Evolutionary conservation across 1,284 basidiomycete genomes (phyloP).

Genomic region (Leccinum insigne): DNA sequence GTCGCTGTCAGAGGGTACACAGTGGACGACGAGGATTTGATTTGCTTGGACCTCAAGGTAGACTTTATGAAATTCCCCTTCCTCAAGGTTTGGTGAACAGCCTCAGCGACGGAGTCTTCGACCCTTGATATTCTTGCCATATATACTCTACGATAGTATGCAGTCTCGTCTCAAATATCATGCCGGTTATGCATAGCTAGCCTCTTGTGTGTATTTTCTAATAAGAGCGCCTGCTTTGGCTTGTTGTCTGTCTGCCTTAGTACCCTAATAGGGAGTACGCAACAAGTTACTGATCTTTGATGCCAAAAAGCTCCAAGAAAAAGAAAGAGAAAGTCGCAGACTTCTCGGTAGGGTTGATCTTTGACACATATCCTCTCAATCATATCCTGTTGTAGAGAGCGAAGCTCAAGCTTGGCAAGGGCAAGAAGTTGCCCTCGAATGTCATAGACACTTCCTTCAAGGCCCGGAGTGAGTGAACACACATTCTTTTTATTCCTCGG

Average conservation of each 20-base stretch:
- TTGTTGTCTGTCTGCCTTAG: not conserved
- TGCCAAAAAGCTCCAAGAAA: constrained; percentile 89
- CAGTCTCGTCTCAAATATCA: not conserved
- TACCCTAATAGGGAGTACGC: constrained; percentile 6
- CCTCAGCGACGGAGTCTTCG: constrained; percentile 1
- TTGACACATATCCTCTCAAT: not conserved
- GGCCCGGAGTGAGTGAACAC: constrained; percentile 67
- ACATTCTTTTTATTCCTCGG: not conserved
- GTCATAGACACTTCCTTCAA: constrained; percentile 96
- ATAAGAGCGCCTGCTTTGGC: not conserved
- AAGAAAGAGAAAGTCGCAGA: constrained; percentile 88
- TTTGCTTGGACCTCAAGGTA: constrained; percentile 81
- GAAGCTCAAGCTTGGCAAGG: constrained; percentile 95
- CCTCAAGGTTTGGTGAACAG: constrained; percentile 27
- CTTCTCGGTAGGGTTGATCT: constrained; percentile 60
- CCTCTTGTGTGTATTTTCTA: too few species aligned
- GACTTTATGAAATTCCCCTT: constrained; percentile 64
- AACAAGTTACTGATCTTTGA: constrained; percentile 26
- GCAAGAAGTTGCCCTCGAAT: constrained; percentile 83
- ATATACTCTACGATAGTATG: constrained; percentile 7
- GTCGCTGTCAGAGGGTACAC: constrained; percentile 78
- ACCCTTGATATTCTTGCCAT: constrained; percentile 1
- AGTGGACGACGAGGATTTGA: constrained; percentile 73
- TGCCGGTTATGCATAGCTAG: not conserved
- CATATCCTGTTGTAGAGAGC: constrained; percentile 68